Evolutionary conservation across 2,329 filamentous ascomycete species (phyloP), one percentile per base, ranked within the genome.

Genomic region (Monilinia fructicola): DNA sequence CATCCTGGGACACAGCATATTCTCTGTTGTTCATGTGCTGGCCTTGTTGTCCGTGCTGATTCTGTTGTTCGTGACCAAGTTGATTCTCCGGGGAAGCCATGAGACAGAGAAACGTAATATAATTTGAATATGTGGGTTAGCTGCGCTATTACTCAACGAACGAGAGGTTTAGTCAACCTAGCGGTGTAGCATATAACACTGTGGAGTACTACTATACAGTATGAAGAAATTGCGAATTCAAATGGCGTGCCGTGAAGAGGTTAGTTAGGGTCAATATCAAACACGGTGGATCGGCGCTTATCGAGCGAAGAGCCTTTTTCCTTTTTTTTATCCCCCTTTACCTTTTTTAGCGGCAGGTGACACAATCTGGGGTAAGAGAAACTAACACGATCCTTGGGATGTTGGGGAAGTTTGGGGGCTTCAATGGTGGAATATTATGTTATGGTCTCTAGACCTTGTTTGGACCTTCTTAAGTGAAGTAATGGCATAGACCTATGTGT

Each of bases 1-100:
- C 77, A 76, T 92, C 89, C 14, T 91, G 80, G 62, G 69, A 68
- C 60, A 70, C 67, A 59, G 74, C 74, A 74, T 75, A 71, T 54
- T 73, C 74, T 74, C 69, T 73, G 61, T 67, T 71, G 67, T 61
- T 68, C 69, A 74, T 69, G 70, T 73, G 69, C 61, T 60, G 63
- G 63, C 35, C 35, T 53, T 14, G 54, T 31, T 65, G 64, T 42
- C 42, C 54, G 14, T 65, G 63, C 54, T 48, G 52, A 64, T 65
- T 55, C 14, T 52, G 64, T 44, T 65, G 64, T 28, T 46, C 59
- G 46, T 72, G 62, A 61, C 61, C 63, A 56, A 53, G 31, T 58
- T 67, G 63, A 54, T 48, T 54, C 50, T 60, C 61, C 53, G 68
- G 44, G 59, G 67, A 69, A 42, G 67, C 67, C 71, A 72, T 72